Evolutionary conservation across 169 alveolate species (phyloP).

Genomic region (Eimeria necatrix): DNA sequence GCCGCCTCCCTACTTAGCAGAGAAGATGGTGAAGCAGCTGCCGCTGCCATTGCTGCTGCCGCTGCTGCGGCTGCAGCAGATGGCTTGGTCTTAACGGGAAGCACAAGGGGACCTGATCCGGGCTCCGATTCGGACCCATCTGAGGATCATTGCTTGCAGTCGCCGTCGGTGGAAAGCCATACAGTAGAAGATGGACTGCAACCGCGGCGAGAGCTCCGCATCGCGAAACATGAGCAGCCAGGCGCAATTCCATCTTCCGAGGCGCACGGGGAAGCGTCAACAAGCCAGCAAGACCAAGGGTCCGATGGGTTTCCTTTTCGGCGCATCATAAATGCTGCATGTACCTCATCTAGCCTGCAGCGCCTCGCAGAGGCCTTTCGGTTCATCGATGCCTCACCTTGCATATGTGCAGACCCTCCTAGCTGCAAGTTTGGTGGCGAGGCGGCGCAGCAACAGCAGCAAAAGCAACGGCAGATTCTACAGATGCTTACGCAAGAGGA

Average conservation of each 20-base stretch:
- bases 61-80: slow-evolving; percentile 1
- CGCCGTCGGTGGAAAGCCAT: background rate
- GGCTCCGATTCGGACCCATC: slow-evolving; percentile 9
- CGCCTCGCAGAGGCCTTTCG: background rate
- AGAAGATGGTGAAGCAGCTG: slow-evolving; percentile 22
- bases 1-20: background rate
- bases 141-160: background rate
- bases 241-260: background rate
- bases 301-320: slow-evolving; percentile 12
- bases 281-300: background rate
- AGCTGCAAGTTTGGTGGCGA: slow-evolving; percentile 23
- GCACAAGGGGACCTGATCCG: background rate
- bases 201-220: background rate
- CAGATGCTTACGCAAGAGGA: slow-evolving; percentile 4
- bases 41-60: slow-evolving; percentile 23
- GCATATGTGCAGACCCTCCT: background rate
- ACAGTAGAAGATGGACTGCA: background rate
- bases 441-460: slow-evolving; percentile 15
- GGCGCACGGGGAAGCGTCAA: background rate
- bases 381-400: background rate
- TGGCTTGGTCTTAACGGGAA: background rate
- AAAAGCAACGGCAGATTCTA: background rate
- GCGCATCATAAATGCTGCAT: slow-evolving; percentile 1
- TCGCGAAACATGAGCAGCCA: background rate
- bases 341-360: background rate